Base-by-base conservation (phyloP, 148 eudicot species). In the Rhododendron molle region DNA sequence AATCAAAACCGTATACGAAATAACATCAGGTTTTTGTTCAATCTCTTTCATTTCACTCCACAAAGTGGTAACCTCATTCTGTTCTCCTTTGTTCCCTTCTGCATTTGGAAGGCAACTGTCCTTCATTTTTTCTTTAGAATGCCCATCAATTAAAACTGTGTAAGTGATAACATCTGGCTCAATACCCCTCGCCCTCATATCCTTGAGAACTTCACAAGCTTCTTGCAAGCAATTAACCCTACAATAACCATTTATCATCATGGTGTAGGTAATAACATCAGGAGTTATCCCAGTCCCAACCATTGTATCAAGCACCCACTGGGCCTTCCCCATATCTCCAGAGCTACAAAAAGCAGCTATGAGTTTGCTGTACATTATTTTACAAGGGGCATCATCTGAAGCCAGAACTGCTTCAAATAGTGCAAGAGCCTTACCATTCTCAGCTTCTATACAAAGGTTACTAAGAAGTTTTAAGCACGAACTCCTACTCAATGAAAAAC, bases 161-260 rank as follows among this genome's bases (percentile, higher is more conserved):
- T 90, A 93, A 65, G 94, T 92, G 67, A 91, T 50, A 46, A 93
- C 81, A 86, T 95, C 98, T 85, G 96, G 95, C 71, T 15, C 23
- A 56, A 93, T 89, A 49, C 95, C 94, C 85, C 85, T 90, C 47
- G 50, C 78, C 88, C 89, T 92, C 96, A 95, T 93, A 85, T 87
- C 88, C n/a, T 85, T 49, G n/a, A 92, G 91, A 86, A 95, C 93
- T 77, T 79, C 86, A 83, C n/a, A 44, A 72, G 96, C 98, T 78
- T 91, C 86, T 28, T 44, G 32, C 85, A 92, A 44, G 73, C 71
- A 28, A 85, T 92, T 91, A 26, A 43, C 86, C 84, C 85, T 90
- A 86, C 92, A 91, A 81, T 92, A 95, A 15, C 98, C 96, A 80
- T 92, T 87, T 67, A 95, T 81, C 96, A 95, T 91, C 34, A 91